A percentile compares a stretch with the other conserved stretches of the same genome.
These are phyloP conservation scores for Chenopodium formosanum DNA, from an alignment of 148 eudicot genomes.

Conservation along the genomic window DNA sequence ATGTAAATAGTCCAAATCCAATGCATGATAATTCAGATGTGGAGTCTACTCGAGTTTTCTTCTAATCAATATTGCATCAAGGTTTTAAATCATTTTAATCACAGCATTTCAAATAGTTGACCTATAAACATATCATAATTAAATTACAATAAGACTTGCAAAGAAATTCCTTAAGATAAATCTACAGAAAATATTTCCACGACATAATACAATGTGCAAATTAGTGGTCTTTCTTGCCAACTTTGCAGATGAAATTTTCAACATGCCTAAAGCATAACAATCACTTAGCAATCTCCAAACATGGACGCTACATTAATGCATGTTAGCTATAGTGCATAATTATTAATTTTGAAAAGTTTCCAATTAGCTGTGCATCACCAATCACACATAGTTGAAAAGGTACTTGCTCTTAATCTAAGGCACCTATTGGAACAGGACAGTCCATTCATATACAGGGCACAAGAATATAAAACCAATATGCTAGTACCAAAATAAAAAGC, in stretches of 20 bases:
- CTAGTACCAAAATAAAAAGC: no score
- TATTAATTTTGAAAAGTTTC: background rate
- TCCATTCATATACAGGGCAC: no score
- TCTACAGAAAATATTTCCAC: no score
- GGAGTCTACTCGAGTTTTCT: background rate
- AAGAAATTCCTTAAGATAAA: no score
- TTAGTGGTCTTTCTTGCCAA: no score
- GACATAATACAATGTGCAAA: no score
- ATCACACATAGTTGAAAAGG: background rate
- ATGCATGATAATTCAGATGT: background rate
- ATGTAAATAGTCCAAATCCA: background rate
- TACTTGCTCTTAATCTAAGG: no score
- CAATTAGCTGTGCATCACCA: background rate
- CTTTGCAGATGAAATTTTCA: no score
- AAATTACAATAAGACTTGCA: background rate
- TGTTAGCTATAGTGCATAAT: background rate
- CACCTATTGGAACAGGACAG: no score
- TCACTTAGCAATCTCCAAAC: background rate
- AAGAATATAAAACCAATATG: no score
- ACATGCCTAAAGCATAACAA: background rate
- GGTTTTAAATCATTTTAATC: background rate
- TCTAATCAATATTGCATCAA: background rate
- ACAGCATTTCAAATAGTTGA: background rate
- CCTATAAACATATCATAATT: no score
- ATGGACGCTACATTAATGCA: background rate